Conservation (phyloP, 2,329 filamentous ascomycete genomes). For the Pseudonectria buxi region DNA sequence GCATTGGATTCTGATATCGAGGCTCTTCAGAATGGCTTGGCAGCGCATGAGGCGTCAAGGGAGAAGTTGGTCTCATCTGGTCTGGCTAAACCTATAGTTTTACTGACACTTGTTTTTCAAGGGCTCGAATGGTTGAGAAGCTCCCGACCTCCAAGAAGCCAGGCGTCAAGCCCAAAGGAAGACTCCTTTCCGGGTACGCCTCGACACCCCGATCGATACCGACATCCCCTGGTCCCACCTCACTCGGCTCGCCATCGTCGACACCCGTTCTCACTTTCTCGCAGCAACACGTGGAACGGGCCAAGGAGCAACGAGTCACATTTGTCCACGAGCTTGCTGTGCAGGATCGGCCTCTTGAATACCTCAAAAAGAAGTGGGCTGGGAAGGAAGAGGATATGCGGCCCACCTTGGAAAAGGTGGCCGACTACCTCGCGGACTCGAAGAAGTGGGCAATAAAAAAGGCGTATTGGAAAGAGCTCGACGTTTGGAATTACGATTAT, state of each 20-base stretch:
- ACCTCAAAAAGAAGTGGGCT: constrained; percentile 44
- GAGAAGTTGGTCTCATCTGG: constrained; percentile 27
- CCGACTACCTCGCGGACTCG: constrained; percentile 40
- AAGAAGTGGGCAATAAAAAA: constrained; percentile 52
- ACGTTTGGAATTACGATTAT: constrained; percentile 58
- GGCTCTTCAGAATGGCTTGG: constrained; percentile 37
- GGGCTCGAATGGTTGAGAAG: constrained; percentile 30
- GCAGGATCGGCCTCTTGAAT: constrained; percentile 42
- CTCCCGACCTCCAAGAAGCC: constrained; percentile 26
- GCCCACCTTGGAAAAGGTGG: constrained; percentile 50
- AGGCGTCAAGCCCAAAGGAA: constrained; percentile 34
- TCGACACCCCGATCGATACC: constrained; percentile 37
- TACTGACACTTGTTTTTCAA: constrained; percentile 23
- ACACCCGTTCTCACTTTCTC: constrained; percentile 44
- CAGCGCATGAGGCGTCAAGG: constrained; percentile 28
- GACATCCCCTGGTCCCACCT: constrained; percentile 49
- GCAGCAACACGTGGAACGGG: constrained; percentile 44
- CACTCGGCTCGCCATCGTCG: constrained; percentile 46
- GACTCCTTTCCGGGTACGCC: constrained; percentile 34
- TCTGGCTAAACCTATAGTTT: constrained; percentile 5
- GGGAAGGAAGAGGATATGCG: constrained; percentile 49
- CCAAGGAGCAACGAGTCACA: constrained; percentile 45
- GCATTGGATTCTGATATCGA: constrained; percentile 44
- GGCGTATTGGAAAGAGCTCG: constrained; percentile 55
- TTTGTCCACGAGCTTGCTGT: constrained; percentile 57